Conservation (phyloP, 2,329 filamentous ascomycete genomes). For the Colletotrichum chrysophilum region DNA sequence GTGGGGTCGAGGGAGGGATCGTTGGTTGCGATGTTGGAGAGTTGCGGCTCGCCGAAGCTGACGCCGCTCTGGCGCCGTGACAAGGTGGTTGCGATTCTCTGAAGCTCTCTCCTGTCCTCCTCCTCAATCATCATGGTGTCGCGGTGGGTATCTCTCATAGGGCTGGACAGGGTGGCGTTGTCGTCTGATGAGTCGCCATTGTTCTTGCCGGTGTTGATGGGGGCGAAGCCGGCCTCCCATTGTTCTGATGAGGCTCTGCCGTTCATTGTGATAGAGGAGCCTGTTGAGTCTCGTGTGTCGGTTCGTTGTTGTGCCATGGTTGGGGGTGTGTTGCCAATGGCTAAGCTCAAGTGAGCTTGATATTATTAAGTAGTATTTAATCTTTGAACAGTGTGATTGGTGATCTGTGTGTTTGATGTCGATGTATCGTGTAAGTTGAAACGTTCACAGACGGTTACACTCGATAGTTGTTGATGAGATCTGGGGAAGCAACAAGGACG, state of each 20-base stretch:
- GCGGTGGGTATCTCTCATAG: conserved; percentile 2
- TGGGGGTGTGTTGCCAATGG: background rate
- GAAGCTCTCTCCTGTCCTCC: conserved; percentile 39
- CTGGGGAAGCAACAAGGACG: background rate
- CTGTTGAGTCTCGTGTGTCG: background rate
- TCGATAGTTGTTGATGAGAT: background rate
- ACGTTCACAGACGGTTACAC: background rate
- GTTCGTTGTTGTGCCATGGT: background rate
- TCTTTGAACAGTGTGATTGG: background rate
- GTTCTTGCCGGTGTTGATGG: conserved; percentile 8
- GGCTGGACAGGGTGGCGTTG: background rate
- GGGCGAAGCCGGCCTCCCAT: background rate
- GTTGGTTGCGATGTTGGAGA: conserved; percentile 6
- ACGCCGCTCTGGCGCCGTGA: conserved; percentile 38
- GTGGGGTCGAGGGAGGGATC: conserved; percentile 42
- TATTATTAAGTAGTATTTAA: background rate
- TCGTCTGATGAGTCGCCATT: conserved; percentile 6
- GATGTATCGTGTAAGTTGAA: background rate
- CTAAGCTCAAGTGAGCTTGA: background rate
- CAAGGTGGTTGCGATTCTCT: conserved; percentile 43
- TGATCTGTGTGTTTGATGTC: background rate
- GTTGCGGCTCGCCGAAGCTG: conserved; percentile 20
- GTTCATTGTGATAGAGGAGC: conserved; percentile 7
- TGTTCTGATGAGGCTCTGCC: background rate
- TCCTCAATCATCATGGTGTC: conserved; percentile 30